Evolutionary conservation across 2,329 filamentous ascomycete genomes (phyloP), one percentile per base, ranked within the genome.

Genomic region (Hansfordia pulvinata): DNA sequence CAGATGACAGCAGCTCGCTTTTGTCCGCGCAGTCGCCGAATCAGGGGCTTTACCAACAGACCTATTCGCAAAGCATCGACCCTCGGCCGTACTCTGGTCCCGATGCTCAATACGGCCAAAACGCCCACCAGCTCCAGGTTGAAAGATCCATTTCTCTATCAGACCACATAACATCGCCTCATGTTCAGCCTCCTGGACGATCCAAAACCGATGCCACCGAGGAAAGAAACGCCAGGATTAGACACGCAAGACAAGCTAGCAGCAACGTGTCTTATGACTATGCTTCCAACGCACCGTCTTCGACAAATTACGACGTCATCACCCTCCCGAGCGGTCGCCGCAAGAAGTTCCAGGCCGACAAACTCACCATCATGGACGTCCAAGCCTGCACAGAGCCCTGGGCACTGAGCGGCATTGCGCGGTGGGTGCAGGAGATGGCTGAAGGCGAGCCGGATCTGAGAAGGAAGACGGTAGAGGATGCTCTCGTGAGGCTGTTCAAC

Each of bases 121-220:
- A 49, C 32, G 54, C 54, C 37, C 54, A 58, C 21, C 56, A 58
- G 27, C 47, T 54, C 27, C 58, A 62, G 23, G 65, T 69, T 2
- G 70, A 76, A 37, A 67, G 84, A 42, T 90, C 83, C 5, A 81
- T 83, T 18, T 96, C 88, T 17, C 54, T 96, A 30, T 76, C 80
- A 4, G 84, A 73, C 35, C 82, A 92, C 47, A 82, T 76, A 43
- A 82, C 76, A 35, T 80, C 81, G 6, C 85, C 86, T 18, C 69
- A 76, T 31, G 68, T 88, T 17, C 69, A 81, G 35, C 69, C 85
- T 17, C 85, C 90, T n/a, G 77, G 82, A 20, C 72, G 90, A 31
- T 94, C 90, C 19, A 86, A 92, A 52, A 98, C 90, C 7, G 90
- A 98, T 55, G 86, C 86, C 20, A 80, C 93, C 20, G 77, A 76